Conservation (phyloP, 331 rosid genomes). For the Rhamnella rubrinervis region DNA sequence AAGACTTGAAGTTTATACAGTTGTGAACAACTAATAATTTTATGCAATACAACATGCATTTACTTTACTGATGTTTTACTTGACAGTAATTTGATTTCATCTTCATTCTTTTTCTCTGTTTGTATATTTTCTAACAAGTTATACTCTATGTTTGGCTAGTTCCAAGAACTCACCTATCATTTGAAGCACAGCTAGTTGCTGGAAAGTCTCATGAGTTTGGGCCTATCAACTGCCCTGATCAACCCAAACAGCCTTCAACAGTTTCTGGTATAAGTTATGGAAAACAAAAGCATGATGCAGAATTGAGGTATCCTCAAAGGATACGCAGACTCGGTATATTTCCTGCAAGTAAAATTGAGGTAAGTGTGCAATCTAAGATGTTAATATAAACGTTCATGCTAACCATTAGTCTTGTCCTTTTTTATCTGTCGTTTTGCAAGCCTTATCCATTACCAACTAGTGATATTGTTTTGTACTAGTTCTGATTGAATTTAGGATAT, state of each 20-base stretch:
- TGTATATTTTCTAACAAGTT: conserved; percentile 21
- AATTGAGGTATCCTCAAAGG: conserved; percentile 83
- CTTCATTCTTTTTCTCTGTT: too few species aligned
- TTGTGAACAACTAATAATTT: too few species aligned
- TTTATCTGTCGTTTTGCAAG: background rate
- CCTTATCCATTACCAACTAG: background rate
- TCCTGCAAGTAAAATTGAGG: conserved; percentile 85
- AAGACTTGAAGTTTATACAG: too few species aligned
- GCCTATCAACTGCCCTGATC: conserved; percentile 69
- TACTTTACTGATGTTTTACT: background rate
- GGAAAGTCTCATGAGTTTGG: conserved; percentile 89
- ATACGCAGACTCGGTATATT: conserved; percentile 80
- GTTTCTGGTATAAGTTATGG: conserved; percentile 57
- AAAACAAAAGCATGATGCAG: conserved; percentile 91
- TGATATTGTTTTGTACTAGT: conserved; percentile 1
- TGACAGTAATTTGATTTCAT: background rate
- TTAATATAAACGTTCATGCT: background rate
- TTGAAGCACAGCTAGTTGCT: conserved; percentile 93
- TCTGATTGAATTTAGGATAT: too few species aligned
- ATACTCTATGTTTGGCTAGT: conserved; percentile 44
- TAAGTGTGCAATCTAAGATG: conserved; percentile 31
- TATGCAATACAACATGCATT: background rate
- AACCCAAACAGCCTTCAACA: conserved; percentile 55
- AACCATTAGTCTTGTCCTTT: background rate
- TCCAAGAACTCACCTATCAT: conserved; percentile 94